Base-by-base conservation (phyloP, 768 basidiomycete genomes). In the Suillus ampliporus region DNA sequence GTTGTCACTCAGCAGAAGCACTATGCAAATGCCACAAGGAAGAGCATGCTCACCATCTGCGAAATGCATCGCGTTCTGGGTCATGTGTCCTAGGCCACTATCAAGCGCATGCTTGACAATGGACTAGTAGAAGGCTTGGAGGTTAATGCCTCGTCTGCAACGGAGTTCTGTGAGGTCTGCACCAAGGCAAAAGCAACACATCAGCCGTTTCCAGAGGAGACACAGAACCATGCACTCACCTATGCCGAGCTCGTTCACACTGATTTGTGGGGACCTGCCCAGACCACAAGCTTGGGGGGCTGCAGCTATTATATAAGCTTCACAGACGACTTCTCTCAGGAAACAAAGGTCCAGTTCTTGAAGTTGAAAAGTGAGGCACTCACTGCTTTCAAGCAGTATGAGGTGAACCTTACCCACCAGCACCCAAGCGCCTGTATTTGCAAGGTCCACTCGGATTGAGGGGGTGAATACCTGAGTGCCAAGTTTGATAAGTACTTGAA, bases 251-350 rank as follows among this genome's bases (percentile, higher is more conserved):
- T 63, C 23, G 63, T 53, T 4, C 52, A 53, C 6, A 53, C 63
- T 66, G 8, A 53, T 21, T 14, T 61, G 4, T 61, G 60, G 60
- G 60, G 60, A 59, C 56, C 21, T 1, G 51, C 23, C 0, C 60
- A 61, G 5, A 53, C 10, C 0, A 31, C 6, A 2, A 31, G 17
- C 7, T 19, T 69, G 2, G 71, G 72, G 0, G 72, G 76, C 19
- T 48, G 66, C 3, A 28, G 48, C 1, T 82, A 82, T 51, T 77
- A 75, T 41, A 61, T 70, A 14, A 76, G 70, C 0, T 82, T 76
- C 58, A 79, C 67, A 0, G 78, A 83, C 48, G 74, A 80, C 43
- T 58, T 65, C 23, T 64, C 74, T 0, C 67, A 73, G 5, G 60
- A 67, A 14, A 73, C 71, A 8, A 63, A 64, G 3, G 38, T 76